Evolutionary conservation across 768 basidiomycete genomes (phyloP).

Genomic region (Boletus tylopilopsis): DNA sequence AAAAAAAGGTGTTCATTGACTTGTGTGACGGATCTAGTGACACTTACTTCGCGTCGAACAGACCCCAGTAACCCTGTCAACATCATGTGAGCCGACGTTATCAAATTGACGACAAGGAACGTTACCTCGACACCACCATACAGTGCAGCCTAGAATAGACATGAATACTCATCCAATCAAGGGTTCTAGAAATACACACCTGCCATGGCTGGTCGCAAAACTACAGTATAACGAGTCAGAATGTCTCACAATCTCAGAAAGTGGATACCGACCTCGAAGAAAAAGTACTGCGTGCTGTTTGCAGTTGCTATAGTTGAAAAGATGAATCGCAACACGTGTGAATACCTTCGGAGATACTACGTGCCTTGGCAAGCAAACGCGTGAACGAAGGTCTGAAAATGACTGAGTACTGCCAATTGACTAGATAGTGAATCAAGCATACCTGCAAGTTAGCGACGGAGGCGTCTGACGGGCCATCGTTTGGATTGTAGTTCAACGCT

Average conservation of each 20-base stretch:
- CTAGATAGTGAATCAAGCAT: neutral
- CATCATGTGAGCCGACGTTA: conserved; percentile 1
- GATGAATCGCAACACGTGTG: conserved; percentile 6
- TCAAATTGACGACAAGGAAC: conserved; percentile 2
- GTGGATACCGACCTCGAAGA: conserved; percentile 57
- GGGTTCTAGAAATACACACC: conserved; percentile 35
- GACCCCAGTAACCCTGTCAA: conserved; percentile 55
- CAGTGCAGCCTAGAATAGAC: conserved; percentile 39
- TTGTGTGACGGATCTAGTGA: conserved; percentile 12
- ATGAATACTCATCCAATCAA: conserved; percentile 10
- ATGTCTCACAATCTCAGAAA: neutral
- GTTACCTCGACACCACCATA: conserved; percentile 78
- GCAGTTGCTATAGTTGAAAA: conserved; percentile 51
- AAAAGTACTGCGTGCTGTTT: conserved; percentile 85
- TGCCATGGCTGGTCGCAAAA: conserved; percentile 84
- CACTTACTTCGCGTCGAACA: conserved; percentile 56
- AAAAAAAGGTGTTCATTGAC: conserved; percentile 14
- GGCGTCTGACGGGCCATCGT: conserved; percentile 66
- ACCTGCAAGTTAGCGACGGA: conserved; percentile 60
- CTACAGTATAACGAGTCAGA: conserved; percentile 28
- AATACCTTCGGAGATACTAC: conserved; percentile 1
- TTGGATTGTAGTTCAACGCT: conserved; percentile 47
- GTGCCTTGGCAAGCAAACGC: conserved; percentile 67
- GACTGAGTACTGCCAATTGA: conserved; percentile 4
- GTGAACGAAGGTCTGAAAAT: conserved; percentile 68